Conservation (phyloP, 495 filamentous ascomycete genomes). For the Hypoxylon trugodes region DNA sequence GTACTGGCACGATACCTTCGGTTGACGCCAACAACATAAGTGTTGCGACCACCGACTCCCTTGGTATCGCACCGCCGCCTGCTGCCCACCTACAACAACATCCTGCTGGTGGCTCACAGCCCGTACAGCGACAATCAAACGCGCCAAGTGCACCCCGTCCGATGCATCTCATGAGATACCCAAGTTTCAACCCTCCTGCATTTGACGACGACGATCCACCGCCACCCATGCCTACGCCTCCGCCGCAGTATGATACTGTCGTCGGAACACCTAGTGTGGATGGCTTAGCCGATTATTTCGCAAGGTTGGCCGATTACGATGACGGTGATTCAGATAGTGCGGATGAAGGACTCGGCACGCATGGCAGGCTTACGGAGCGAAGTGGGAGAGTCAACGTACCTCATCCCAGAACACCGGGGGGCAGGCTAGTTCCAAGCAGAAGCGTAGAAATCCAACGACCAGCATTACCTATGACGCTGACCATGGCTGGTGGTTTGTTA, state of each 20-base stretch:
- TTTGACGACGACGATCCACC: slow-evolving; percentile 92
- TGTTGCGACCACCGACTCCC: slow-evolving; percentile 11
- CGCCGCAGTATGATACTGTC: slow-evolving; percentile 86
- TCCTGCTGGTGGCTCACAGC: slow-evolving; percentile 32
- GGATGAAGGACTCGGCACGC: slow-evolving; percentile 49
- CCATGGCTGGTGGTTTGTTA: slow-evolving; percentile 31
- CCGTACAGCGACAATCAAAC: slow-evolving; percentile 39
- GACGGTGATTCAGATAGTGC: slow-evolving; percentile 46
- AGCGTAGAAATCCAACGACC: slow-evolving; percentile 59
- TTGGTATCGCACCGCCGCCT: slow-evolving; percentile 28
- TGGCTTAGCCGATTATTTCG: slow-evolving; percentile 90
- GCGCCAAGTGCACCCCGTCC: slow-evolving; percentile 60
- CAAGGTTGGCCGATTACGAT: slow-evolving; percentile 58
- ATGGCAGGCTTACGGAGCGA: slow-evolving; percentile 50
- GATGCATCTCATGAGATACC: slow-evolving; percentile 88
- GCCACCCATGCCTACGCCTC: slow-evolving; percentile 77
- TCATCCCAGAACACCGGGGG: slow-evolving; percentile 63
- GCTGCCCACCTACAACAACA: slow-evolving; percentile 38
- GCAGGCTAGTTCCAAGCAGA: slow-evolving; percentile 55
- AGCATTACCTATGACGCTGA: slow-evolving; percentile 45
- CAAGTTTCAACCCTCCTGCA: slow-evolving; percentile 88
- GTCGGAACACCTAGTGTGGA: slow-evolving; percentile 82
- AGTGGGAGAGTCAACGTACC: slow-evolving; percentile 61
- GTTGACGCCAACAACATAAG: slow-evolving; percentile 6
- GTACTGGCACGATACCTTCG: slow-evolving; percentile 42